phyloP scores from a whole-genome alignment of 441 rosid genomes.

The Erysimum cheiri region DNA sequence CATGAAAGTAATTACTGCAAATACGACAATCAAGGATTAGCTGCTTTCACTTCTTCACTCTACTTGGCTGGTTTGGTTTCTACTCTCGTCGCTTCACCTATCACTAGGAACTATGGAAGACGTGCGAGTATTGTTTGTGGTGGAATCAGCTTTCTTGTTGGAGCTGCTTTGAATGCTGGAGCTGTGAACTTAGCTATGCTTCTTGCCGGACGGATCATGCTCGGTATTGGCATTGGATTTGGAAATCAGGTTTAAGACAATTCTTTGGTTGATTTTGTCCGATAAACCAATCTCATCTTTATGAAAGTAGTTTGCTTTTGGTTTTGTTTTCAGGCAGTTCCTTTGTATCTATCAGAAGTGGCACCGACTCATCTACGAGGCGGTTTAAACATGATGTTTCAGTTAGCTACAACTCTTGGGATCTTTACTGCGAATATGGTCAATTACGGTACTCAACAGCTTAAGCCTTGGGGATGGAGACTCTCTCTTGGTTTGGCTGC shows the following conservation, averaged over 20 bases:
- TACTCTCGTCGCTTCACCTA: slow-evolving; percentile 76
- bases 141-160: slow-evolving; percentile 77
- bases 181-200: slow-evolving; percentile 81
- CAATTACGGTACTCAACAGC: slow-evolving; percentile 79
- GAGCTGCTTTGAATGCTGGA: slow-evolving; percentile 73
- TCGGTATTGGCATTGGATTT: slow-evolving; percentile 91
- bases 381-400: slow-evolving; percentile 89
- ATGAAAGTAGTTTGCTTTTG: slow-evolving; percentile 7
- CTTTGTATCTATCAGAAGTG: slow-evolving; percentile 87
- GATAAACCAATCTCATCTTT: slow-evolving; percentile 21
- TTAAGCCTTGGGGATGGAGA: slow-evolving; percentile 93
- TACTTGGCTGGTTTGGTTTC: slow-evolving; percentile 89
- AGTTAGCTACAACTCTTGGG: slow-evolving; percentile 81
- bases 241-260: slow-evolving; percentile 76
- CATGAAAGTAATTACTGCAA: slow-evolving; percentile 96
- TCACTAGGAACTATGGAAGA: slow-evolving; percentile 81
- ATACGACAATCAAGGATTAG: slow-evolving; percentile 75
- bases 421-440: slow-evolving; percentile 92
- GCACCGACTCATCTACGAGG: slow-evolving; percentile 93
- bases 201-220: slow-evolving; percentile 80
- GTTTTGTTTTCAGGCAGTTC: slow-evolving; percentile 66
- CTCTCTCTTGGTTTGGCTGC: slow-evolving; percentile 90
- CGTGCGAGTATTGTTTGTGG: slow-evolving; percentile 81
- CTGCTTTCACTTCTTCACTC: slow-evolving; percentile 89
- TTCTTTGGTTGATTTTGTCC: not conserved